These are phyloP conservation scores for Aureobasidium sp. DNA, from an alignment of 2,329 filamentous ascomycete species.

Conservation along the genomic window DNA sequence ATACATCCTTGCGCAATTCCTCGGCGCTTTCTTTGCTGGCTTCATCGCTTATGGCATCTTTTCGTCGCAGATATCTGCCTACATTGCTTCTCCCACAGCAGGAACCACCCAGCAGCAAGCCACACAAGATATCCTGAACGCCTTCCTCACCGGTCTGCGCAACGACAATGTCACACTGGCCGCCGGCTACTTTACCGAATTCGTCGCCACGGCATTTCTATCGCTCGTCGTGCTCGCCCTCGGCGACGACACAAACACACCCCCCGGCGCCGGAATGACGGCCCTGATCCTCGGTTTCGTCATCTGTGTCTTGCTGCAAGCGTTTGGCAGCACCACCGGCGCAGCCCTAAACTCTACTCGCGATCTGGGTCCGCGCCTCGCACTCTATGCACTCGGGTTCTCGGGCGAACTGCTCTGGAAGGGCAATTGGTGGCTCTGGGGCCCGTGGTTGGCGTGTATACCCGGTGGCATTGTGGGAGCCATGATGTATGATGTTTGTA, in stretches of 20 bases:
- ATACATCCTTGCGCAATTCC: conserved; percentile 47
- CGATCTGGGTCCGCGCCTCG: conserved; percentile 45
- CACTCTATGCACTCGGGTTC: conserved; percentile 40
- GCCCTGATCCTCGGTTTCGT: conserved; percentile 44
- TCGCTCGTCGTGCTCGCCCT: conserved; percentile 35
- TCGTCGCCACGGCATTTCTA: conserved; percentile 38
- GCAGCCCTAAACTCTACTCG: conserved; percentile 44
- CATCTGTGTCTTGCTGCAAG: conserved; percentile 31
- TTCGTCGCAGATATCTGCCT: conserved; percentile 31
- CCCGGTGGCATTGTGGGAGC: conserved; percentile 39
- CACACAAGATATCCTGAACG: conserved; percentile 30
- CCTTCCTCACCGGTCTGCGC: conserved; percentile 26
- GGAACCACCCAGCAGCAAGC: conserved; percentile 35
- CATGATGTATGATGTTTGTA: conserved; percentile 44
- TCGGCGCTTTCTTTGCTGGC: conserved; percentile 45
- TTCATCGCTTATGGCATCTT: conserved; percentile 42
- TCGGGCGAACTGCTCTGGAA: conserved; percentile 29
- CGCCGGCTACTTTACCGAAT: conserved; percentile 46
- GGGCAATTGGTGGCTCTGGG: conserved; percentile 43
- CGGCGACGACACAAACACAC: conserved; percentile 28
- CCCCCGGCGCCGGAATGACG: conserved; percentile 44
- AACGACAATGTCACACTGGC: conserved; percentile 21
- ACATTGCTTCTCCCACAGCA: conserved; percentile 24
- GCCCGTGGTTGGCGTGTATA: conserved; percentile 36
- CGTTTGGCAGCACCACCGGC: conserved; percentile 43